These are phyloP conservation scores for Gentiana macrophylla DNA, from an alignment of 257 asterid species.

Conservation along the genomic window DNA sequence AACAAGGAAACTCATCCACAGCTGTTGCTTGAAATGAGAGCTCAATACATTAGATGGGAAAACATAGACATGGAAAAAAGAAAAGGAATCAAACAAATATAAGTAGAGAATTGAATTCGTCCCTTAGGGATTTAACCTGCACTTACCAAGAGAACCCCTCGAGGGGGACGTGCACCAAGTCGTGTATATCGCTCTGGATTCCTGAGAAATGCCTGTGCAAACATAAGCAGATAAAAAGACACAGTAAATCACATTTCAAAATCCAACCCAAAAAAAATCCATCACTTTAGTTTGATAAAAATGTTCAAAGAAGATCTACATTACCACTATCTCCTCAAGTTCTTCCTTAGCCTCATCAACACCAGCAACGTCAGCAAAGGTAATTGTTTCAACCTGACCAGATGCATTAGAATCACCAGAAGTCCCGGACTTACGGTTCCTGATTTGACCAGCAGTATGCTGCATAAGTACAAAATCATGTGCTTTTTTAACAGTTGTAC, in stretches of 20 bases:
- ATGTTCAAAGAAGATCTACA: constrained; percentile 14
- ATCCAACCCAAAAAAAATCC: not conserved
- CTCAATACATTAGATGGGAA: too few species aligned
- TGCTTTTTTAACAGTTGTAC: not conserved
- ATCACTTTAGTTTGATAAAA: constrained; percentile 2
- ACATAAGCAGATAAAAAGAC: constrained; percentile 13
- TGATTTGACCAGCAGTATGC: constrained; percentile 82
- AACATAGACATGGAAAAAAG: too few species aligned
- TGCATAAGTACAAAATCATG: constrained; percentile 23
- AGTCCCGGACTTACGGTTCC: constrained; percentile 76
- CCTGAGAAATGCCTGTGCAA: constrained; percentile 81
- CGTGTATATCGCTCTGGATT: constrained; percentile 76
- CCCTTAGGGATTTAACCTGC: not conserved
- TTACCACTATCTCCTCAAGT: constrained; percentile 97
- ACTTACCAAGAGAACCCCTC: constrained; percentile 98
- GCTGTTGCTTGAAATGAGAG: too few species aligned
- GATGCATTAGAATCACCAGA: constrained; percentile 63
- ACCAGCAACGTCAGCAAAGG: constrained; percentile 98
- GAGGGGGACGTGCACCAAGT: constrained; percentile 99
- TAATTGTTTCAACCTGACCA: constrained; percentile 75
- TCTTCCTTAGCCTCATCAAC: constrained; percentile 99
- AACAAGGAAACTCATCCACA: too few species aligned
- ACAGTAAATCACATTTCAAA: constrained; percentile 11
- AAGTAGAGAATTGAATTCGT: too few species aligned
- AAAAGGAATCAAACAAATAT: too few species aligned